Conservation (phyloP, 345 rosid species). For the Eucalyptus urophylla region DNA sequence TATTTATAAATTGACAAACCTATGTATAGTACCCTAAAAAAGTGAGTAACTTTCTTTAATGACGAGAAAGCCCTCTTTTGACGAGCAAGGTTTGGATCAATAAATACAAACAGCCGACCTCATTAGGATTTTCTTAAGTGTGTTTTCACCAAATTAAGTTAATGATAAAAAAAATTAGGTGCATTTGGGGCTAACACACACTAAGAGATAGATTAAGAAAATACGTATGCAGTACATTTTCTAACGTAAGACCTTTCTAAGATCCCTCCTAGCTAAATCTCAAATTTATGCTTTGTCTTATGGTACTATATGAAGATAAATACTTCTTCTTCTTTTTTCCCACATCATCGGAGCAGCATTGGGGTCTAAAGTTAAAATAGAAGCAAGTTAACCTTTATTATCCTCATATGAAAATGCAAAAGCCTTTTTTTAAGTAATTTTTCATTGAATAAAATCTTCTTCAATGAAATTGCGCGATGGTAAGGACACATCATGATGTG, state of each 20-base stretch:
- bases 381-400: background rate
- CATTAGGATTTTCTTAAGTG: no score
- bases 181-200: background rate
- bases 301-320: background rate
- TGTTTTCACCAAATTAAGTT: background rate
- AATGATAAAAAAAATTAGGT: background rate
- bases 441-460: no score
- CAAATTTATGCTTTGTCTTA: background rate
- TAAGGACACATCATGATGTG: background rate
- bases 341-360: background rate
- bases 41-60: no score
- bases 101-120: no score
- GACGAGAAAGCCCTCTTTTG: no score
- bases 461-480: accelerated
- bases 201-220: background rate
- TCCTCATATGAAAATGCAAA: background rate
- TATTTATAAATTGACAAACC: no score
- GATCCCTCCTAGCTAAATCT: background rate
- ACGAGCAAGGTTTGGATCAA: accelerated
- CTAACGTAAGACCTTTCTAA: background rate
- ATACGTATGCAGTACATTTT: background rate
- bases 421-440: no score
- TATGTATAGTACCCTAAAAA: no score
- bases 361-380: background rate
- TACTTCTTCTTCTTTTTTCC: background rate